Base-by-base conservation (phyloP, 1,284 basidiomycete species). In the Exobasidium cylindrosporum region DNA sequence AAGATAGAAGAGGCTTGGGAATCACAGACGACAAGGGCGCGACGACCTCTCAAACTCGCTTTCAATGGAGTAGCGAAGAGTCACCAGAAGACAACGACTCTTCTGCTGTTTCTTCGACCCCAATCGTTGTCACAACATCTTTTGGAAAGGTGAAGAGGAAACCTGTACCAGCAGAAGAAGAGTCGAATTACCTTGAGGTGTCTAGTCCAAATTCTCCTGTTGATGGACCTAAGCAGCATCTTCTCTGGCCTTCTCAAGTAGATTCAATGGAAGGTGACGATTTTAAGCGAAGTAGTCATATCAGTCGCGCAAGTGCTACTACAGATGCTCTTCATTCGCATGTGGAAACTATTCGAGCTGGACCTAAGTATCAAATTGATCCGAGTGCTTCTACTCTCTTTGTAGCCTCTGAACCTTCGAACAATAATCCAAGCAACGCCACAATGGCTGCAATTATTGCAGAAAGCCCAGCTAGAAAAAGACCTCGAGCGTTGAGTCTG, bases 1-100 rank as follows among this genome's bases (percentile, higher is more conserved):
- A 55, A 44, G 53, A 55, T 26, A 31, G 53, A 55, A 21, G 53
- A 30, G 53, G 53, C 6, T 28, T 55, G 53, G 53, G 47, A 21
- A 28, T 24, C 21, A 14, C n/a, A 21, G 47, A 55, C 30, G 14
- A 13, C 26, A 31, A 29, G 21, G 26, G 17, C 3, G 24, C 24
- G 14, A 2, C 24, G 24, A 14, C n/a, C 32, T 26, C 53, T 1
- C 53, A 44, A 55, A 26, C 17, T 2, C 21, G 13, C 5, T 55
- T 35, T 4, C n/a, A 55, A 4, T 6, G 6, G 3, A 30, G 24
- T 17, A 21, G n/a, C 30, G 32, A 4, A 55, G 53, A 55, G 3
- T 23, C 14, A 14, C 32, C 53, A 14, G 53, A 44, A 40, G n/a
- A 21, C 29, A 29, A 55, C 14, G 47, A 50, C 4, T 26, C n/a